These are phyloP conservation scores for Wallacemonas sp. DNA, from an alignment of 208 protist genomes.

Conservation along the genomic window DNA sequence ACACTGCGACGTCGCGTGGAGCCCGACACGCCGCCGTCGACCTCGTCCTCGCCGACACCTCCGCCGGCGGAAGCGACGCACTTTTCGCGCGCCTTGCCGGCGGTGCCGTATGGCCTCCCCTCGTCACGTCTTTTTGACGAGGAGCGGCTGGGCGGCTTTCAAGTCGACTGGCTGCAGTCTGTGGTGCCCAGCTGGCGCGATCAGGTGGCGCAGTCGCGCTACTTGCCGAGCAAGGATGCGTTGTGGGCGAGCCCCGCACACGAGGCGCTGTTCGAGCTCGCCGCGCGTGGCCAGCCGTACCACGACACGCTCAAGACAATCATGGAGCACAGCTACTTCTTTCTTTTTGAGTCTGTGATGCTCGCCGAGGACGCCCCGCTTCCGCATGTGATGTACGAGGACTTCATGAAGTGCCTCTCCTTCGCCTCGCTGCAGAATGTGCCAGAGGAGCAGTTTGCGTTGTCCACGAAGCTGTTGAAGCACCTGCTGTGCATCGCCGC, in stretches of 20 bases:
- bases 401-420: conserved; percentile 82
- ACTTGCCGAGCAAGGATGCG: conserved; percentile 64
- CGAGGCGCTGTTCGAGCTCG: conserved; percentile 57
- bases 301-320: conserved; percentile 67
- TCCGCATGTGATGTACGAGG: conserved; percentile 88
- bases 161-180: conserved; percentile 51
- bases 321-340: conserved; percentile 76
- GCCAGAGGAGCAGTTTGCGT: conserved; percentile 84
- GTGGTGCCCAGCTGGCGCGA: conserved; percentile 14
- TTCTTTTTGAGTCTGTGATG: conserved; percentile 62
- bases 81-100: conserved; percentile 28
- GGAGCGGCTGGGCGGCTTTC: conserved; percentile 55
- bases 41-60: background rate
- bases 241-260: conserved; percentile 66
- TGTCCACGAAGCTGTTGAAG: conserved; percentile 44
- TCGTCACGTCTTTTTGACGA: conserved; percentile 35
- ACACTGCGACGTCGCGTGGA: conserved; percentile 10
- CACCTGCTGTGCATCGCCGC: conserved; percentile 66
- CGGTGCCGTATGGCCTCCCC: conserved; percentile 50
- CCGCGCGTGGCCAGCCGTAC: conserved; percentile 49
- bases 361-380: conserved; percentile 65
- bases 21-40: background rate
- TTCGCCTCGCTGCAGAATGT: conserved; percentile 74
- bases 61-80: background rate
- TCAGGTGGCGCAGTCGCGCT: conserved; percentile 17